Base-by-base conservation (phyloP, 2,329 filamentous ascomycete species). In the Aureobasidium lini region DNA sequence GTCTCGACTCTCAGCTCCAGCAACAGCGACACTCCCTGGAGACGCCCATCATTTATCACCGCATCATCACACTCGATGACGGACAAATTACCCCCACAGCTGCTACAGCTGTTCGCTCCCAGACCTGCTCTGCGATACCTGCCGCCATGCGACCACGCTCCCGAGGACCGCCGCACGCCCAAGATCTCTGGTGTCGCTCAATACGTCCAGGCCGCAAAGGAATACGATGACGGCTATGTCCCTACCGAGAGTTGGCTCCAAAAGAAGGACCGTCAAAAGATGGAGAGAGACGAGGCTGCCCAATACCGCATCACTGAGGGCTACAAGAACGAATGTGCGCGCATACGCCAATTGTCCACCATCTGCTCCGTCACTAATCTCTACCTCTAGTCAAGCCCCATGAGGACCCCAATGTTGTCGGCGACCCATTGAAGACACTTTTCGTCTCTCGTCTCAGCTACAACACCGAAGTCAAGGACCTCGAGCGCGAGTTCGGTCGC, bases 191-290 rank as follows among this genome's bases (percentile, higher is more conserved):
- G 90, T 56, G 72, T 97, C 61, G 90, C 85, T 23, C 81, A 84
- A 50, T 96, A 84, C 69, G 79, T 97, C 23, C 81, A 86, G 16
- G 85, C 85, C 28, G 77, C 95, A 39, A 78, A 87, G 62, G 84
- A 89, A 56, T 84, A 90, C 66, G 86, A 86, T 9, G 86, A 91
- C 64, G 80, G 81, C 6, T 95, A 90, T 69, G 77, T 84, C 58
- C 86, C 91, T 4, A 95, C 90, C 1, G 94, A 97, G 76, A 95
- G 91, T 73, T 96, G 91, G 90, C 80, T 96, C 66, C 86, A 97
- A 76, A 82, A 83, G 68, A 88, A 89, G 76, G 90, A 95, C 74
- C 86, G 92, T 64, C 83, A 90, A 72, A 90, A 88, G 78, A 72
- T 80, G 46, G 93, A 97, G 78, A 92, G 91, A 77, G 83, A 86